Conservation (phyloP, 1,139 yeast species). For the Zygosaccharomyces pseudobailii region DNA sequence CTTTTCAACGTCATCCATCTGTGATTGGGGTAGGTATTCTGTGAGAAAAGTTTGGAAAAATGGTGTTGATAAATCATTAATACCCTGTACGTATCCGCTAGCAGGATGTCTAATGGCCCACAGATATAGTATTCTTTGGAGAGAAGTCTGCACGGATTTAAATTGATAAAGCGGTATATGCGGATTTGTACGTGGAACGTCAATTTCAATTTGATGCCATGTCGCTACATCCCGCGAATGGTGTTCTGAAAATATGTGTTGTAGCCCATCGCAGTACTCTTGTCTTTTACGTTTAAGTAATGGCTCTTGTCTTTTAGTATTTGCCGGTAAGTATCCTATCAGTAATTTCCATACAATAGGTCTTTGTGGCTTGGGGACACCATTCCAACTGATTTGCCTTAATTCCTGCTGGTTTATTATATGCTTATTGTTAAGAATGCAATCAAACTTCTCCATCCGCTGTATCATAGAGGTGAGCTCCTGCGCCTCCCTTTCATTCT, state of each 20-base stretch:
- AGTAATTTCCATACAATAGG: constrained; percentile 87
- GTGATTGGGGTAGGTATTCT: constrained; percentile 47
- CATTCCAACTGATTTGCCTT: constrained; percentile 86
- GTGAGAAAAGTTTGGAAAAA: constrained; percentile 82
- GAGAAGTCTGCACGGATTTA: constrained; percentile 66
- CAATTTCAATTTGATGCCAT: constrained; percentile 95
- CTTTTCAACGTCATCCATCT: constrained; percentile 41
- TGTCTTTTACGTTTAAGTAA: constrained; percentile 75
- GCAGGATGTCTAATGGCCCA: constrained; percentile 99
- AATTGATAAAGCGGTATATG: constrained; percentile 66
- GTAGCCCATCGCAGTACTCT: constrained; percentile 74
- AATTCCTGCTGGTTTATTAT: constrained; percentile 64
- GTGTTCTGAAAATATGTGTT: constrained; percentile 50
- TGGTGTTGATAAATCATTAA: constrained; percentile 91
- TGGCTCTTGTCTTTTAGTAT: constrained; percentile 64
- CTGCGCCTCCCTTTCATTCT: constrained; percentile 42
- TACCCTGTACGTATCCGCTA: constrained; percentile 98
- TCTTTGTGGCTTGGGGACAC: constrained; percentile 77
- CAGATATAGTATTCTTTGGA: constrained; percentile 75
- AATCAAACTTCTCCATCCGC: constrained; percentile 63
- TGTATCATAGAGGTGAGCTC: constrained; percentile 55
- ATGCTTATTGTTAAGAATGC: constrained; percentile 50
- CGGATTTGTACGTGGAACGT: constrained; percentile 93
- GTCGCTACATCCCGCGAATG: constrained; percentile 67
- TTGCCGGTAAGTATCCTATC: constrained; percentile 86